A percentile compares a stretch with the other conserved stretches of the same genome.
Evolutionary conservation across 2,329 filamentous ascomycete genomes (phyloP).

Genomic region (Eutypa lata): DNA sequence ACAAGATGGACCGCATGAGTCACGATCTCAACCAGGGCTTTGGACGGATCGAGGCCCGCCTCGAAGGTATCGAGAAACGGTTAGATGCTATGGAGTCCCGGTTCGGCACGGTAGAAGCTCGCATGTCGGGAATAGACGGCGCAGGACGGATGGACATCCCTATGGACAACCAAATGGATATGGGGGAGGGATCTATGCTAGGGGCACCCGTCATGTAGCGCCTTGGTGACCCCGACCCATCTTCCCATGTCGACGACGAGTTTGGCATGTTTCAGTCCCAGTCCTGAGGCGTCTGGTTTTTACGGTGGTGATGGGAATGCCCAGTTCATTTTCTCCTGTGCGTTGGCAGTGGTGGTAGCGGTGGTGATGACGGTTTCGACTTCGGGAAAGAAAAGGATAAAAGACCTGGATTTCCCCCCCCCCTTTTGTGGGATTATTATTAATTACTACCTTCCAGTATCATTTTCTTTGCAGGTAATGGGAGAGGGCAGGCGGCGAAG

Average conservation of each 20-base stretch:
- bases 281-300: too few relatives aligned
- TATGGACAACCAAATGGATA: constrained; percentile 36
- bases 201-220: constrained; percentile 34
- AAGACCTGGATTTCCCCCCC: too few relatives aligned
- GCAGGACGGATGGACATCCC: constrained; percentile 33
- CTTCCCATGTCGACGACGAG: not conserved
- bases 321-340: too few relatives aligned
- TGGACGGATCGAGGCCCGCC: constrained; percentile 45
- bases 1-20: constrained; percentile 57
- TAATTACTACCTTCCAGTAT: not conserved
- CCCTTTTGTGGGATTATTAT: not conserved
- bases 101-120: constrained; percentile 33
- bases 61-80: constrained; percentile 53
- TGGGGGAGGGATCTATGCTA: constrained; percentile 30
- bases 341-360: too few relatives aligned
- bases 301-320: too few relatives aligned
- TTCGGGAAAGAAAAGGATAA: too few relatives aligned
- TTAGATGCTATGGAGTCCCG: constrained; percentile 49
- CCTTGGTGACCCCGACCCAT: not conserved
- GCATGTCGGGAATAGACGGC: constrained; percentile 35
- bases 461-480: not conserved
- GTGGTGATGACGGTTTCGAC: too few relatives aligned
- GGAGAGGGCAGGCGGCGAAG: not conserved
- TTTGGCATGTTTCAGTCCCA: too few relatives aligned
- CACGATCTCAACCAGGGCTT: constrained; percentile 56